phyloP scores from a whole-genome alignment of 2,329 filamentous ascomycete species.

The Phialophora verrucosa region DNA sequence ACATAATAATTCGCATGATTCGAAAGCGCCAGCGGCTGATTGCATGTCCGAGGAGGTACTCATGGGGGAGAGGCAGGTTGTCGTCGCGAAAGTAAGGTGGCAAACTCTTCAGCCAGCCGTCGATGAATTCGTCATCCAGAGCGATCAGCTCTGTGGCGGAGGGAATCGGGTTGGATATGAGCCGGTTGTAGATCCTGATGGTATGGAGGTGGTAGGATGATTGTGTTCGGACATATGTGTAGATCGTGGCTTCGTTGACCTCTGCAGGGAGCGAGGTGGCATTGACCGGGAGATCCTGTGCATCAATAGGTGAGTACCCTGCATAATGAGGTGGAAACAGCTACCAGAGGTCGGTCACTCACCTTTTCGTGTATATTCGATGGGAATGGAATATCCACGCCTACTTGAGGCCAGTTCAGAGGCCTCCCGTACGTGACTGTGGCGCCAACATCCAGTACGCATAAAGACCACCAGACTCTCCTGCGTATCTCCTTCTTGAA shows the following conservation, averaged over 20 bases:
- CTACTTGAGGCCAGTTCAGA: slow-evolving; percentile 52
- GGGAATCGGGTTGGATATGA: slow-evolving; percentile 51
- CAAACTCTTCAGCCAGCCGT: slow-evolving; percentile 51
- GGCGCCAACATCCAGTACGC: slow-evolving; percentile 61
- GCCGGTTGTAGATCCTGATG: slow-evolving; percentile 52
- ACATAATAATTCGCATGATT: slow-evolving; percentile 53
- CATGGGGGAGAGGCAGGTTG: slow-evolving; percentile 45
- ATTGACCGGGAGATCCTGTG: slow-evolving; percentile 41
- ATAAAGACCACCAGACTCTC: slow-evolving; percentile 61
- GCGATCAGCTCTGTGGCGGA: slow-evolving; percentile 50
- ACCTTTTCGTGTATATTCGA: slow-evolving; percentile 36
- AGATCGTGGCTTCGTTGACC: slow-evolving; percentile 49
- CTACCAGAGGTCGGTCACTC: background rate
- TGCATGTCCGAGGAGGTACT: slow-evolving; percentile 48
- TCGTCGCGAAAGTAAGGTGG: slow-evolving; percentile 49
- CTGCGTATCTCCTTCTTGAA: slow-evolving; percentile 50
- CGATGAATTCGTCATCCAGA: slow-evolving; percentile 49
- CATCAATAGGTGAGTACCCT: background rate
- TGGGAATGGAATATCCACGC: slow-evolving; percentile 37
- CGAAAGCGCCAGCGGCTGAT: slow-evolving; percentile 52
- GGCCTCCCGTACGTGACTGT: slow-evolving; percentile 58
- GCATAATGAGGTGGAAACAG: slow-evolving; percentile 3
- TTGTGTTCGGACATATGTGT: slow-evolving; percentile 52
- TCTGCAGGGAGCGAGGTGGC: slow-evolving; percentile 48
- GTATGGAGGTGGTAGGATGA: slow-evolving; percentile 51